phyloP scores from a whole-genome alignment of 2,329 filamentous ascomycete genomes.

The Clarireedia paspali region DNA sequence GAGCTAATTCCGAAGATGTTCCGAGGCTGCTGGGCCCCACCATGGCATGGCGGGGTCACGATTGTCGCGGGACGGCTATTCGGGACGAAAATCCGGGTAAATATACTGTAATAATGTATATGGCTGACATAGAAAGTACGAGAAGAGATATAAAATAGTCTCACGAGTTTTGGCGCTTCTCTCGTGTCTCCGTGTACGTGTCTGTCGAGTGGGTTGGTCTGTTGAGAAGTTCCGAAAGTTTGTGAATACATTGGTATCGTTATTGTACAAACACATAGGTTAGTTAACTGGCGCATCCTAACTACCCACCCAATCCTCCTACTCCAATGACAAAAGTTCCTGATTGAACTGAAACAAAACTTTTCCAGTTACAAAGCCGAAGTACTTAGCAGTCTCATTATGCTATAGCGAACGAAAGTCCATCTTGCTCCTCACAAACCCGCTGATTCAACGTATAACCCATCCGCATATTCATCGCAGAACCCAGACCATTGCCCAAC shows the following conservation, averaged over 20 bases:
- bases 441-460: no score
- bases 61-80: background rate
- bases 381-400: background rate
- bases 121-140: no score
- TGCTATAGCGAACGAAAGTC: background rate
- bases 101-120: background rate
- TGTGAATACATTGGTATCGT: background rate
- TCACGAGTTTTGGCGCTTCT: conserved; percentile 4
- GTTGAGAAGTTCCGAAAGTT: background rate
- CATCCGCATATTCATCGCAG: background rate
- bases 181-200: background rate
- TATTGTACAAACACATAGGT: background rate
- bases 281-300: background rate
- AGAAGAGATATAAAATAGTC: background rate
- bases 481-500: background rate
- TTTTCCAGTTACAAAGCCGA: background rate
- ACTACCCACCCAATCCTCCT: background rate
- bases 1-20: conserved; percentile 11
- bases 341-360: background rate
- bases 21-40: conserved; percentile 14
- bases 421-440: background rate
- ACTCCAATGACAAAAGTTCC: background rate
- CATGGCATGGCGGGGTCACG: conserved; percentile 4
- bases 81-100: conserved; percentile 2
- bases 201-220: background rate